Percentiles rank a stretch among this genome's conserved stretches.
Conservation (phyloP, 2,329 filamentous ascomycete genomes). For the Macroventuria anomochaeta region DNA sequence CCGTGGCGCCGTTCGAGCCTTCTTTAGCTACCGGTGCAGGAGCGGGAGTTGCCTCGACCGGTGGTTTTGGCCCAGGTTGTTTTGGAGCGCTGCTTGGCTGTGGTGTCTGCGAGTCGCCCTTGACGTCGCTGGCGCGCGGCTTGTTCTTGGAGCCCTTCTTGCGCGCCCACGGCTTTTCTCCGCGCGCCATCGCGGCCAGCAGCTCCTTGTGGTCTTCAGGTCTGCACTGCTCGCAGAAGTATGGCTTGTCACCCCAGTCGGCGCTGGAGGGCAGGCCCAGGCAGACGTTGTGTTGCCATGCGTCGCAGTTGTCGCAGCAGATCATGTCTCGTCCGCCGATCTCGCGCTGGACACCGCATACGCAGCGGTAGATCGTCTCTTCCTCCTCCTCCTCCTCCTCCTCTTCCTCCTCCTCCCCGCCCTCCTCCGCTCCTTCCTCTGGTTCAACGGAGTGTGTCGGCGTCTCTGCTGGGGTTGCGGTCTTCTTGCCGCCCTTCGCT, state of each 20-base stretch:
- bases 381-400: conserved; percentile 54
- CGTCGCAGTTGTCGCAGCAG: conserved; percentile 88
- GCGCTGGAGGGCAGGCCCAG: conserved; percentile 79
- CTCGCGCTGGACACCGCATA: conserved; percentile 82
- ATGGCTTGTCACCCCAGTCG: conserved; percentile 62
- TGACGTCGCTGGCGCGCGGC: conserved; percentile 68
- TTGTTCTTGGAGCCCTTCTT: conserved; percentile 66
- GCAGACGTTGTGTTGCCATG: conserved; percentile 98
- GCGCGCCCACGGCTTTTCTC: conserved; percentile 82
- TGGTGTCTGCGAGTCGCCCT: conserved; percentile 47
- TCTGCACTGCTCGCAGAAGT: conserved; percentile 90
- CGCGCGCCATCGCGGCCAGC: conserved; percentile 76
- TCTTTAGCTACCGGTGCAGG: conserved; percentile 27
- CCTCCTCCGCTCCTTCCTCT: conserved; percentile 56
- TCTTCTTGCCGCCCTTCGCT: conserved; percentile 13
- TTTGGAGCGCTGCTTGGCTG: conserved; percentile 21
- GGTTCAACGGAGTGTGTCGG: conserved; percentile 51
- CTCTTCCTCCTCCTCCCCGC: conserved; percentile 53
- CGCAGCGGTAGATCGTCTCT: conserved; percentile 85
- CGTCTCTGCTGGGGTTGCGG: conserved; percentile 30
- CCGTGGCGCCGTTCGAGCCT: conserved; percentile 31
- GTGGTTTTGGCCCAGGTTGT: conserved; percentile 20
- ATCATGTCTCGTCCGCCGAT: conserved; percentile 93
- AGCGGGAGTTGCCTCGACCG: conserved; percentile 20
- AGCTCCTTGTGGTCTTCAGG: conserved; percentile 84